A percentile compares a stretch with the other conserved stretches of the same genome.
Conservation (phyloP, 106 monocot genomes). For the Phalaenopsis equestris region DNA sequence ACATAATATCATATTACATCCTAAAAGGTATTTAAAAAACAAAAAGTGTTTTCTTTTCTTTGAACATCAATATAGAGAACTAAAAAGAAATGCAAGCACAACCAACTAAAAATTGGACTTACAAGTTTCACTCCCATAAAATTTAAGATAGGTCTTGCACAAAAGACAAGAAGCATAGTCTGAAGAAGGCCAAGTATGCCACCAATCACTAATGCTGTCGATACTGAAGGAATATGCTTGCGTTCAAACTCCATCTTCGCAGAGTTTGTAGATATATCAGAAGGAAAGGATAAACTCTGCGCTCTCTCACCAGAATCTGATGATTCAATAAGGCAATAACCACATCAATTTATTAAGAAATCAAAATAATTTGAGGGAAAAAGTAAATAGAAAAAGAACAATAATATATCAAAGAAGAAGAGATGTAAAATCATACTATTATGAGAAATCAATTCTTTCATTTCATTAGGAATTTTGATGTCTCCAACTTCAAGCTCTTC, state of each 20-base stretch:
- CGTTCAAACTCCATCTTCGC: conserved; percentile 18
- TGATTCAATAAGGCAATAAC: not conserved
- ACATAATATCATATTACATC: not conserved
- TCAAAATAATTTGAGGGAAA: not conserved
- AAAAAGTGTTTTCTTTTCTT: not conserved
- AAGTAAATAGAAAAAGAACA: not conserved
- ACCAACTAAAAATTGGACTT: conserved; percentile 5
- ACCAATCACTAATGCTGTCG: conserved; percentile 64
- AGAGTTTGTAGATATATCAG: conserved; percentile 12
- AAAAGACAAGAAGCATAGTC: conserved; percentile 48
- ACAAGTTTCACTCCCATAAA: conserved; percentile 66
- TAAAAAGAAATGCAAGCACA: not conserved
- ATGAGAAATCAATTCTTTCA: conserved; percentile 35
- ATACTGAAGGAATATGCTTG: conserved; percentile 65
- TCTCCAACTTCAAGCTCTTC: conserved; percentile 27
- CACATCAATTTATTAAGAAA: not conserved
- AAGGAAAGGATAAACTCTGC: conserved; percentile 16
- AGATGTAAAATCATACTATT: conserved; percentile 18
- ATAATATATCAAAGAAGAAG: not conserved
- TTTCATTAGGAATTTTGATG: conserved; percentile 23
- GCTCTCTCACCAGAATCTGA: conserved; percentile 15
- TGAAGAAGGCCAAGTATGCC: conserved; percentile 68
- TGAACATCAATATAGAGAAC: not conserved
- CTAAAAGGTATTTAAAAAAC: not conserved
- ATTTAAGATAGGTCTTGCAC: conserved; percentile 50